Conservation (phyloP, 306 rosid species). For the Comarum palustre region DNA sequence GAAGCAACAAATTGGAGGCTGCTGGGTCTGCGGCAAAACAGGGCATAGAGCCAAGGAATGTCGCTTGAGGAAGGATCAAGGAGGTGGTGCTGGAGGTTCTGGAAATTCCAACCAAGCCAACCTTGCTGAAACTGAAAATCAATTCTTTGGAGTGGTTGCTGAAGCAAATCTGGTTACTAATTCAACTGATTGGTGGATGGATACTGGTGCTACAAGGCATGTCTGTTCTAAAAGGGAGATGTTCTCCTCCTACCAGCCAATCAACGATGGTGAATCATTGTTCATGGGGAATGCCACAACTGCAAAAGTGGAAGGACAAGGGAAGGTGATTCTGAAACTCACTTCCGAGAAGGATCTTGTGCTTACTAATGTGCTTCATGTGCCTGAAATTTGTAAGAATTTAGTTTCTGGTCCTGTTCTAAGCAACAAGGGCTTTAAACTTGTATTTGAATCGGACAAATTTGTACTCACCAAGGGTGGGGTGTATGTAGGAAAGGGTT, state of each 20-base stretch:
- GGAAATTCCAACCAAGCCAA: not conserved
- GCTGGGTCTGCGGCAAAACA: not conserved
- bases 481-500: not conserved
- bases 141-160: not conserved
- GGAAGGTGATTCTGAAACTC: not conserved
- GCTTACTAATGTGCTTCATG: not conserved
- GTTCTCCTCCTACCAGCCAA: not conserved
- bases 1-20: not conserved
- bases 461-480: not conserved
- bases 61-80: not conserved
- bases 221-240: not conserved
- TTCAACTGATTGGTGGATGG: not conserved
- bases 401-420: not conserved
- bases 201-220: conserved; percentile 7
- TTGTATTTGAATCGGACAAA: not conserved
- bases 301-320: not conserved
- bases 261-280: not conserved
- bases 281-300: conserved; percentile 8
- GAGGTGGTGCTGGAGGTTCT: not conserved
- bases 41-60: not conserved
- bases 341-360: not conserved
- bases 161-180: not conserved
- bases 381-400: not conserved
- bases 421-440: not conserved
- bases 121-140: not conserved